A percentile compares a stretch with the other conserved stretches of the same genome.
These are phyloP conservation scores for Tetrahymena borealis DNA, from an alignment of 73 alveolate genomes.

Conservation along the genomic window DNA sequence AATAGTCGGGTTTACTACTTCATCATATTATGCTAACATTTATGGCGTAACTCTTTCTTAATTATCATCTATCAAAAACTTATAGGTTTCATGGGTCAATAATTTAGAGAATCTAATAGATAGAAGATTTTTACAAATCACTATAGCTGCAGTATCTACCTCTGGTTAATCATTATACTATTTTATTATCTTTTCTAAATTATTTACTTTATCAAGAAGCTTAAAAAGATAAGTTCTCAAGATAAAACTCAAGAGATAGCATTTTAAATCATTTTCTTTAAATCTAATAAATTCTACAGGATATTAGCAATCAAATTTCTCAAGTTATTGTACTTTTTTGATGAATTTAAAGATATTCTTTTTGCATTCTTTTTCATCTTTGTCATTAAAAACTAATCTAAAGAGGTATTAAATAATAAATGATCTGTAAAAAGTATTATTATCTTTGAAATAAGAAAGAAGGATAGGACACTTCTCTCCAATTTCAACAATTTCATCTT, in stretches of 20 bases:
- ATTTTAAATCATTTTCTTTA: not conserved
- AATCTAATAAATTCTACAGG: not conserved
- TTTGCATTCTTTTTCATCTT: not conserved
- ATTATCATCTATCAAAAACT: not conserved
- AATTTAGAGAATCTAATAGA: not conserved
- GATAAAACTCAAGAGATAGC: not conserved
- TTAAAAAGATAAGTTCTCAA: not conserved
- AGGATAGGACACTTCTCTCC: not conserved
- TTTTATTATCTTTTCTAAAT: not conserved
- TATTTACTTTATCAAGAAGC: not conserved
- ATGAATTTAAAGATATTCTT: not conserved
- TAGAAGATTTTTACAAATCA: not conserved
- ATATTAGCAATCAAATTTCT: not conserved
- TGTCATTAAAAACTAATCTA: not conserved
- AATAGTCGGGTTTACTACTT: not conserved
- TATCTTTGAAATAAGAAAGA: not conserved
- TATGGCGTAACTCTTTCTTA: not conserved
- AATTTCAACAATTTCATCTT: not conserved
- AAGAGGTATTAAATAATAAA: not conserved
- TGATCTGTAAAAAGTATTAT: not conserved
- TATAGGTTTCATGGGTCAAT: not conserved
- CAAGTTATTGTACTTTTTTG: not conserved
- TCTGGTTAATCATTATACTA: not conserved
- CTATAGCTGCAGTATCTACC: not conserved
- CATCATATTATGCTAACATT: not conserved